A percentile compares a stretch with the other conserved stretches of the same genome.
Conservation (phyloP, 1,139 yeast species). For the Taphrina populina region DNA sequence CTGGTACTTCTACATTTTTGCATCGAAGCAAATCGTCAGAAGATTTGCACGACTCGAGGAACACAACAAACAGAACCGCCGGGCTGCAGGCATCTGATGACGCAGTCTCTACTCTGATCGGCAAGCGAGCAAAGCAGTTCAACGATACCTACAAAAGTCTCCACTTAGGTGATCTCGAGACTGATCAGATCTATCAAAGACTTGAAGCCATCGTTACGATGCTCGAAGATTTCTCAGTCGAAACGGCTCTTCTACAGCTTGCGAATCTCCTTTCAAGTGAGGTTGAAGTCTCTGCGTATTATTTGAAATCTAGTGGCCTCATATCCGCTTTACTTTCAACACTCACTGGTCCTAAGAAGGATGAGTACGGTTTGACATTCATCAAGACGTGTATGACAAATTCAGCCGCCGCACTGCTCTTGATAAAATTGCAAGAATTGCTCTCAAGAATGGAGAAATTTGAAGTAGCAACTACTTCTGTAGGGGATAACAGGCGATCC, state of each 20-base stretch:
- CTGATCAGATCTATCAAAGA: too few species aligned
- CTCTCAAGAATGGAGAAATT: conserved; percentile 74
- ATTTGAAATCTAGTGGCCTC: conserved; percentile 68
- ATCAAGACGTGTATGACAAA: conserved; percentile 7
- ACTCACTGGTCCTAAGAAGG: conserved; percentile 46
- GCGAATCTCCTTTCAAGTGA: conserved; percentile 36
- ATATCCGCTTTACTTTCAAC: conserved; percentile 52
- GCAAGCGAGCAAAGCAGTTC: not conserved
- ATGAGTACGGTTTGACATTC: conserved; percentile 37
- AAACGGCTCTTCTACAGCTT: not conserved
- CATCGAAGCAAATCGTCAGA: too few species aligned
- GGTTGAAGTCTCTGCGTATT: conserved; percentile 65
- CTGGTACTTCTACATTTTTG: too few species aligned
- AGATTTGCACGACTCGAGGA: too few species aligned
- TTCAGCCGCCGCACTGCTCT: conserved; percentile 43
- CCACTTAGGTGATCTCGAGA: too few species aligned
- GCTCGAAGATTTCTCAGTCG: too few species aligned
- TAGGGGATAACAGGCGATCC: conserved; percentile 40
- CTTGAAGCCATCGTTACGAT: too few species aligned
- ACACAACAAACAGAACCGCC: too few species aligned
- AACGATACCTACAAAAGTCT: not conserved
- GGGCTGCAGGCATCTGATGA: too few species aligned
- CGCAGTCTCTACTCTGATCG: conserved; percentile 1
- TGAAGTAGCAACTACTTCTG: conserved; percentile 56
- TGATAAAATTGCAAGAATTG: conserved; percentile 68